Evolutionary conservation across 2,329 filamentous ascomycete species (phyloP), one percentile per base, ranked within the genome.

Genomic region (Cladosporium phlei): DNA sequence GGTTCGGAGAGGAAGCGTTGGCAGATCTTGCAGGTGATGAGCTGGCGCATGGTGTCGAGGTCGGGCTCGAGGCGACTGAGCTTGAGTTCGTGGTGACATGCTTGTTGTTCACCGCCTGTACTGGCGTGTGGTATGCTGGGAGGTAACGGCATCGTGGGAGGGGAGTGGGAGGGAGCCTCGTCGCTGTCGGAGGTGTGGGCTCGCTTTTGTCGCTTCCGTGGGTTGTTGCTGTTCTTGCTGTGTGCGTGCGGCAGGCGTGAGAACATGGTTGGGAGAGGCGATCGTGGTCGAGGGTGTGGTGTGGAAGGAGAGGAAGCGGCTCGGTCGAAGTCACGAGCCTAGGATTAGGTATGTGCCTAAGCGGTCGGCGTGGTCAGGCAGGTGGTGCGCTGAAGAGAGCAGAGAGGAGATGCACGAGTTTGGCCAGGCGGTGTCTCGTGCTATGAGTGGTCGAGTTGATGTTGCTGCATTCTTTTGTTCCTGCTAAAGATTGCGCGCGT

Each of bases 1-100:
- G 83, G 83, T 63, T 86, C 82, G 65, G 85, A 85, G 39, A 86
- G 73, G 38, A 82, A 74, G 46, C 78, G 75, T 54, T 83, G 77
- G 64, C 83, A 86, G 52, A 86, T 81, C 53, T 81, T 80, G 68
- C 83, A 86, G 48, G 79, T 81, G 56, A 83, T 69, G 24, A 83
- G 70, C 22, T 66, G 68, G 53, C 80, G 74, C 51, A 86, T 76
- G 55, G 76, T 73, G 55, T 81, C 75, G 35, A 86, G 74, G 62
- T 85, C 79, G n/a, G 25, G 29, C 27, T 47, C 48, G 21, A 48
- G 47, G 22, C 33, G 29, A 11, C 20, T 25, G n/a, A 48, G 46
- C 12, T 19, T 22, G 19, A 37, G 38, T 25, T 37, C 32, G 33
- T 45, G 28, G 14, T 34, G 33, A 19, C 47, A 39, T 21, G 14